Evolutionary conservation across 352 stramenopile species (phyloP).

Genomic region (Globisporangium rhizosaccharum): DNA sequence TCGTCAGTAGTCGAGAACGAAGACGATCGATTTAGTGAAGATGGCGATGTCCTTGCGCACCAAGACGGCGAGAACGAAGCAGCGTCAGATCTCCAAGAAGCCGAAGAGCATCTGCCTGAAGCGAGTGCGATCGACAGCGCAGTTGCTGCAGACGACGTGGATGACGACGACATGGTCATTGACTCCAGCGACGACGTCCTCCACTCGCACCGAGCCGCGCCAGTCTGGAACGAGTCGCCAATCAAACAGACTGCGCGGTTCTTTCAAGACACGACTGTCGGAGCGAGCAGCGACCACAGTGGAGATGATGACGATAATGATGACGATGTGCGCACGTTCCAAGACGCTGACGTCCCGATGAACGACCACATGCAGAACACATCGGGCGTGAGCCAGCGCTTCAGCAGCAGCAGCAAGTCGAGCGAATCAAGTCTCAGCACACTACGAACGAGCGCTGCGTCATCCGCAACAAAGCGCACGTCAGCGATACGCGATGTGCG

Average conservation of each 20-base stretch:
- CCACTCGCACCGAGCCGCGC: neutral
- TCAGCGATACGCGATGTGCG: neutral
- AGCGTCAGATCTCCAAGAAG: neutral
- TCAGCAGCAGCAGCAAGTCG: neutral
- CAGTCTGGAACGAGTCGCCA: constrained; percentile 2
- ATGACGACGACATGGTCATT: neutral
- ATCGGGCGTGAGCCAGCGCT: neutral
- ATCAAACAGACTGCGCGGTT: neutral
- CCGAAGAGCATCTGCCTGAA: neutral
- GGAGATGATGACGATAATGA: neutral
- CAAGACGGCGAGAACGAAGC: neutral
- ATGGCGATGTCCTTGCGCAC: neutral
- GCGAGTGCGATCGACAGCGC: neutral
- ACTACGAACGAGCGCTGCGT: neutral
- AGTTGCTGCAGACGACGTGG: neutral
- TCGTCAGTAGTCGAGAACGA: neutral
- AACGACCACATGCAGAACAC: neutral
- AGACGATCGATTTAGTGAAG: neutral
- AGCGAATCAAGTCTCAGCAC: neutral
- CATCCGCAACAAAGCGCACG: neutral
- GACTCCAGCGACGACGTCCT: neutral
- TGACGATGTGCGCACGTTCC: neutral
- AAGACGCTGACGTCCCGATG: neutral
- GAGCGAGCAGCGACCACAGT: neutral
- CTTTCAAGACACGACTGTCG: neutral